Base-by-base conservation (phyloP, 306 rosid species). In the Prunus davidiana region DNA sequence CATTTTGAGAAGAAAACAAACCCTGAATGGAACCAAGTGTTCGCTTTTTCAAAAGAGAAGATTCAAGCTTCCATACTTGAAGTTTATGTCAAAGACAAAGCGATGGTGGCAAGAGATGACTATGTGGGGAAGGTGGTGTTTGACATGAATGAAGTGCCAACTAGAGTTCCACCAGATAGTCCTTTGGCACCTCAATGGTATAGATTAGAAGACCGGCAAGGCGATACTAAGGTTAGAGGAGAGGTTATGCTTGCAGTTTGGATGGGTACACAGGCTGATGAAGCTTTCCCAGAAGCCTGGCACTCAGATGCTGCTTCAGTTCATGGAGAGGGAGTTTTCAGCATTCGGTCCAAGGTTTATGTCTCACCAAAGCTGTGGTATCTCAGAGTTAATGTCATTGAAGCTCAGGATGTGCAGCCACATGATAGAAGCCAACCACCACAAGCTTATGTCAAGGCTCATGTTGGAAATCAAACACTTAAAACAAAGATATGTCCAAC, bases 141-240 rank as follows among this genome's bases (percentile, higher is more conserved):
- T 78, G 96, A 92, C 86, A 82, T 90, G 92, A 77, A 90, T 80
- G 97, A 92, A 79, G 92, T 92, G 14, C 96, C 96, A 4, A 90
- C 97, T 16, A 87, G 93, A 73, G 97, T 90, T 54, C 97, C 96
- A 4, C 97, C 97, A 11, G 93, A 92, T 80, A 92, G 96, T 54
- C 97, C 92, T 18, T 82, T 92, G 75, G 97, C 96, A 19, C 97
- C 97, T 20, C 93, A 92, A 32, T 92, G 97, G 97, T 90, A 92
- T 41, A 83, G 87, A 60, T 47, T 92, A 11, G 92, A 88, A 79
- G 76, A 87, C 55, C 12, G 87, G 50, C 78, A 6, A 2, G 85
- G 91, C 0, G 80, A 87, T 6, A 24, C 67, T 19, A 86, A 87
- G 75, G 91, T 82, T 54, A 88, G 75, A 58, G 97, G 97, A 41